Evolutionary conservation across 768 basidiomycete species (phyloP).

Genomic region (Favolaschia claudopus): DNA sequence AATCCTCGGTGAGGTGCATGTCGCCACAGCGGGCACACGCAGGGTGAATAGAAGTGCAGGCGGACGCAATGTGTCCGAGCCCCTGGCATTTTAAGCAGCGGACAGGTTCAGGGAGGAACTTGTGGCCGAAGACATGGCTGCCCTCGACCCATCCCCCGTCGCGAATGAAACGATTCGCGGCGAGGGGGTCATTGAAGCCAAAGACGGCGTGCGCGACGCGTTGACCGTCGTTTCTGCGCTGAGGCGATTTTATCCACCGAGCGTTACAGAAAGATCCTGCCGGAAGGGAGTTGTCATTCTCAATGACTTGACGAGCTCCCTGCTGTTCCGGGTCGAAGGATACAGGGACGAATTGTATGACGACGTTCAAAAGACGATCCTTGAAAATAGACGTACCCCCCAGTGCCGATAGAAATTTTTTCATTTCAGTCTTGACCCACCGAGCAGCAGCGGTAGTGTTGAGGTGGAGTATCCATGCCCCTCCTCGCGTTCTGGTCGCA

Average conservation of each 20-base stretch:
- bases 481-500: conserved; percentile 16
- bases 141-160: conserved; percentile 24
- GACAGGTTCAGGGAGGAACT: conserved; percentile 25
- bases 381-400: conserved; percentile 20
- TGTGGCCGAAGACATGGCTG: conserved; percentile 9
- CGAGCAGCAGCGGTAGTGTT: conserved; percentile 7
- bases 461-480: conserved; percentile 26
- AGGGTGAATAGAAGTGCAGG: conserved; percentile 16
- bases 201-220: conserved; percentile 32
- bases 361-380: not conserved
- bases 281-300: conserved; percentile 23
- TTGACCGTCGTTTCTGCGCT: conserved; percentile 24
- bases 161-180: conserved; percentile 23
- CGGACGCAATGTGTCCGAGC: conserved; percentile 21
- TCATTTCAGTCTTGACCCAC: conserved; percentile 25
- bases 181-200: conserved; percentile 9
- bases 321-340: conserved; percentile 14
- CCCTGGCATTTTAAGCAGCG: conserved; percentile 29
- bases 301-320: not conserved
- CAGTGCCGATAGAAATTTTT: conserved; percentile 12
- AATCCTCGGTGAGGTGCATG: conserved; percentile 27
- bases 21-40: conserved; percentile 25
- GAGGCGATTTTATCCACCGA: conserved; percentile 36
- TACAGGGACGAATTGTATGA: conserved; percentile 33
- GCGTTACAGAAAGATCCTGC: conserved; percentile 12